Evolutionary conservation across 257 asterid species (phyloP), one percentile per base, ranked within the genome.

Genomic region (Thymus quinquecostatus): DNA sequence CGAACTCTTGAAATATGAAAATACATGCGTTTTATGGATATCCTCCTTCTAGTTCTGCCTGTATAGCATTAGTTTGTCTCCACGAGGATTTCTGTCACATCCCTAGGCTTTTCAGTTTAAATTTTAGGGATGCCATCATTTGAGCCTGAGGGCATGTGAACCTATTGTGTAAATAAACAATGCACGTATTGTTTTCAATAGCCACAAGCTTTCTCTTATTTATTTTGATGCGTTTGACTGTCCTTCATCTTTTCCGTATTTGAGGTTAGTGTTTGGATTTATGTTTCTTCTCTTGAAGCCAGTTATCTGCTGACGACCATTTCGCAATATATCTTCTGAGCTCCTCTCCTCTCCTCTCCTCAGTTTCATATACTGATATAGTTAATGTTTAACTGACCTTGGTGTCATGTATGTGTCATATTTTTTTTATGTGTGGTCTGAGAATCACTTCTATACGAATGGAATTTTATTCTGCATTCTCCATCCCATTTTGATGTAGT

Each of bases 1-100:
- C 8, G 34, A 47, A 50, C 55, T 33, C 1, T 44, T 6, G 38
- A 64, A 32, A 10, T 68, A 10, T 13, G 65, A 36, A 21, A 21
- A 43, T 69, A 33, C 64, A 34, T 32, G 11, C 38, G 12, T 50
- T 21, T 36, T 13, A 7, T 4, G 12, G 12, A 44, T 36, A 60
- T 54, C 48, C 48, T 57, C 51, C 12, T 64, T 62, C 11, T 41
- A 10, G 47, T 72, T 10, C 38, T n/a, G 9, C 44, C 41, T 70
- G 8, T 29, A 65, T 47, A n/a, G 27, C 41, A 36, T 21, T 30
- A 4, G 54, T 36, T 30, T 36, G 4, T 59, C 28, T 13, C 63
- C 57, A 6, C 6, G 12, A 8, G 12, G 56, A 72, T 72, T 67
- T 75, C 41, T 66, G 45, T 33, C 60, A 8, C 33, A 56, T 47